phyloP scores from a whole-genome alignment of 192 early-diverging fungal genomes.

The Mortierella hygrophila region DNA sequence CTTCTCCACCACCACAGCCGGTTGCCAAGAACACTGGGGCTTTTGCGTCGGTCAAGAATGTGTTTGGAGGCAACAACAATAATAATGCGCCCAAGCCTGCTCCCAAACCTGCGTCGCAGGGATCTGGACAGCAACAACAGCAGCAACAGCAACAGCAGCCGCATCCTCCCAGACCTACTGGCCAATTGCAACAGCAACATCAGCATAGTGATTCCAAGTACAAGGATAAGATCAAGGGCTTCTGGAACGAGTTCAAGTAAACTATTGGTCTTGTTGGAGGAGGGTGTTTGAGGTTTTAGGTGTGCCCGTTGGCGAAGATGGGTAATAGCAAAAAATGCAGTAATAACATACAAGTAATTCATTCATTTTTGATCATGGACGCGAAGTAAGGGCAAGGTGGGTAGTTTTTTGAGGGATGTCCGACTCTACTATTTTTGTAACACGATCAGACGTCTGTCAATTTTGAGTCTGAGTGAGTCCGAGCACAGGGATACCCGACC shows the following conservation, averaged over 20 bases:
- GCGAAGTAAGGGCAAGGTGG: not conserved
- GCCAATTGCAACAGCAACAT: conserved; percentile 26
- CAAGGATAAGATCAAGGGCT: conserved; percentile 40
- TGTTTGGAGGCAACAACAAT: conserved; percentile 23
- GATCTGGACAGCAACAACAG: not conserved
- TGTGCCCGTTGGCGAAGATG: no score
- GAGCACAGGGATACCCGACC: not conserved
- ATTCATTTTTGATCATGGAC: no score
- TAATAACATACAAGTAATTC: no score
- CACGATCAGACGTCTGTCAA: no score
- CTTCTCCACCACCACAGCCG: conserved; percentile 29
- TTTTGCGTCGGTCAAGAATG: conserved; percentile 50
- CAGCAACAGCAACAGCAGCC: conserved; percentile 24
- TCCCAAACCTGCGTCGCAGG: not conserved
- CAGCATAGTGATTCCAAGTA: conserved; percentile 17
- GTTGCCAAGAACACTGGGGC: not conserved
- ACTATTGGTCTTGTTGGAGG: not conserved
- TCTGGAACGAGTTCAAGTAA: conserved; percentile 27
- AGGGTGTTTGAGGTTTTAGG: no score
- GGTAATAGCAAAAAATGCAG: no score
- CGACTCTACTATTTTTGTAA: not conserved
- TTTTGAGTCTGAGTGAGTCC: not conserved
- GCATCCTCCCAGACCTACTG: conserved; percentile 16
- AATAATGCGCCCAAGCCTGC: conserved; percentile 12
- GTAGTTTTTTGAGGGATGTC: not conserved